A percentile compares a stretch with the other conserved stretches of the same genome.
phyloP scores from a whole-genome alignment of 768 basidiomycete species.

The Favolaschia claudopus region DNA sequence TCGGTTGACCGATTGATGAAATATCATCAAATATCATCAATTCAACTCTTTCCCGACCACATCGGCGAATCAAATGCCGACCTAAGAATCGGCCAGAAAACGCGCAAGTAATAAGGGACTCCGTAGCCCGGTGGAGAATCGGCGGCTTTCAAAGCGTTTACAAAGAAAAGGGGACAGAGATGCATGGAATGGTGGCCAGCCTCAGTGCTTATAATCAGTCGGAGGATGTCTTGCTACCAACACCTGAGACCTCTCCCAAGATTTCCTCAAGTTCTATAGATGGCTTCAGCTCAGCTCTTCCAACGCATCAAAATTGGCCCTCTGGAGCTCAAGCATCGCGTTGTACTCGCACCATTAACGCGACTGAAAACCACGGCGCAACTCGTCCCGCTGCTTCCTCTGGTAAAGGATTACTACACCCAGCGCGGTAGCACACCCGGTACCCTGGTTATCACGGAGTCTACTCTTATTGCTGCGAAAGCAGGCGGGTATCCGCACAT shows the following conservation, averaged over 20 bases:
- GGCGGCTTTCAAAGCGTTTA: not conserved
- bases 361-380: constrained; percentile 35
- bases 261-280: too few relatives aligned
- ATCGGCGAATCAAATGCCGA: too few relatives aligned
- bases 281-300: constrained; percentile 11
- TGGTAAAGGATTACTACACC: constrained; percentile 36
- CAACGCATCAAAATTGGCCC: constrained; percentile 5
- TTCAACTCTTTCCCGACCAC: too few relatives aligned
- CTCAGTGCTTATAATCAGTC: too few relatives aligned
- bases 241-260: too few relatives aligned
- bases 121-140: not conserved
- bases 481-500: constrained; percentile 34
- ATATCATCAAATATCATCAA: too few relatives aligned
- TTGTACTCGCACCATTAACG: constrained; percentile 44
- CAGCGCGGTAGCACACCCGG: constrained; percentile 41
- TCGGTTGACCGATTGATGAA: too few relatives aligned
- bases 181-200: too few relatives aligned
- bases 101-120: too few relatives aligned
- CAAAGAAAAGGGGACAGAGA: not conserved
- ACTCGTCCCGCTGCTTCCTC: constrained; percentile 32
- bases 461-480: constrained; percentile 41
- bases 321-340: constrained; percentile 33
- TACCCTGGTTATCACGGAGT: constrained; percentile 50
- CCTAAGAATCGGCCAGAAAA: too few relatives aligned
- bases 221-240: too few relatives aligned